Conservation (phyloP, 2,329 filamentous ascomycete species). For the Trematosphaeria pertusa region DNA sequence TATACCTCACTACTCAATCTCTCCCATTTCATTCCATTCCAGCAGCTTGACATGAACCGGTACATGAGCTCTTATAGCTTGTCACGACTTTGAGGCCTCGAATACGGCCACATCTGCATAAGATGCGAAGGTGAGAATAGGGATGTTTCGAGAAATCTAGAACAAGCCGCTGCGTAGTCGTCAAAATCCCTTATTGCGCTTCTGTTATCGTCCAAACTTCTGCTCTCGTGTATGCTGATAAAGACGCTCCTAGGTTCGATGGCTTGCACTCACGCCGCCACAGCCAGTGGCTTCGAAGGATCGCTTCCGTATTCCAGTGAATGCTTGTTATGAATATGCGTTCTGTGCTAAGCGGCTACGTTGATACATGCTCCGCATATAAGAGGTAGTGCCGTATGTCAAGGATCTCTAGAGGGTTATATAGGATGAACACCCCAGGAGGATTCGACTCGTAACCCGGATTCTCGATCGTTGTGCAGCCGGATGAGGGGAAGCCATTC, state of each 20-base stretch:
- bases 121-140: slow-evolving; percentile 66
- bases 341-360: too few species aligned
- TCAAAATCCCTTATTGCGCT: slow-evolving; percentile 64
- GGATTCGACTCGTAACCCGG: too few species aligned
- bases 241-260: slow-evolving; percentile 70
- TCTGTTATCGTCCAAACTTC: slow-evolving; percentile 72
- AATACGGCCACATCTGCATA: slow-evolving; percentile 68
- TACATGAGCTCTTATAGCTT: slow-evolving; percentile 41
- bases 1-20: too few species aligned
- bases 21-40: slow-evolving; percentile 64
- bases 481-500: too few species aligned
- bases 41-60: slow-evolving; percentile 69
- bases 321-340: slow-evolving; percentile 70
- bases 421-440: too few species aligned
- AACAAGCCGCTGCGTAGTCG: slow-evolving; percentile 66
- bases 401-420: too few species aligned
- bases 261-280: slow-evolving; percentile 61
- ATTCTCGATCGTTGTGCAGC: too few species aligned
- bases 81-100: slow-evolving; percentile 56
- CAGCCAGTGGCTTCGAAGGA: slow-evolving; percentile 68
- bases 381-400: too few species aligned
- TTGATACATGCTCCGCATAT: too few species aligned
- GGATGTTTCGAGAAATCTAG: slow-evolving; percentile 65
- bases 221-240: slow-evolving; percentile 72
- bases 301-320: slow-evolving; percentile 69